Percentiles rank a stretch among this genome's conserved stretches.
These are phyloP conservation scores for Pichia thaimueangensis DNA, from an alignment of 805 yeast genomes.

Conservation along the genomic window DNA sequence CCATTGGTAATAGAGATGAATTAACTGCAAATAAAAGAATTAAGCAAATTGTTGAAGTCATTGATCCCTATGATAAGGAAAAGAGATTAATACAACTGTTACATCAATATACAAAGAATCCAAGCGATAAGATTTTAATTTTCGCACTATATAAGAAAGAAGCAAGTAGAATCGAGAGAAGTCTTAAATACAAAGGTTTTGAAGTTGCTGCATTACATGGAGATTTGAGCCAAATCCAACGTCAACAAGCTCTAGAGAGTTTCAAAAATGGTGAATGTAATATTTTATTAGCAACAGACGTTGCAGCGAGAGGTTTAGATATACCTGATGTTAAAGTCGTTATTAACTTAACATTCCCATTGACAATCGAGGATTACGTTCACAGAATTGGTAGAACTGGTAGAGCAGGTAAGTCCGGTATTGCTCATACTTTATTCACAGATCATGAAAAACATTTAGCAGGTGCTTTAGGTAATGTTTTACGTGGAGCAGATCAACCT, in stretches of 20 bases:
- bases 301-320: conserved; percentile 96
- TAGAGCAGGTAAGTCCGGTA: conserved; percentile 98
- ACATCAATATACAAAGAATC: conserved; percentile 53
- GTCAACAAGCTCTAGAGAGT: conserved; percentile 78
- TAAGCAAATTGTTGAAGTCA: conserved; percentile 87
- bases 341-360: conserved; percentile 93
- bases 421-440: conserved; percentile 92
- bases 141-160: conserved; percentile 96
- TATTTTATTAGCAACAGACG: conserved; percentile 91
- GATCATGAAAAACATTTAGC: conserved; percentile 95
- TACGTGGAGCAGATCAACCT: conserved; percentile 89
- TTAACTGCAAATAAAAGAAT: conserved; percentile 91
- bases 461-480: conserved; percentile 87
- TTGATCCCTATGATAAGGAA: conserved; percentile 79
- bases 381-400: conserved; percentile 99
- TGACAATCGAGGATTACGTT: conserved; percentile 96
- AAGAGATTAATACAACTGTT: conserved; percentile 64
- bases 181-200: conserved; percentile 66
- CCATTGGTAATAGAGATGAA: conserved; percentile 93
- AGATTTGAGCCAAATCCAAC: conserved; percentile 84
- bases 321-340: conserved; percentile 96
- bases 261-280: conserved; percentile 77
- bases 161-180: conserved; percentile 83
- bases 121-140: conserved; percentile 77
- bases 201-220: conserved; percentile 93